Evolutionary conservation across 768 basidiomycete genomes (phyloP).

Genomic region (Lactifluus piperatus): DNA sequence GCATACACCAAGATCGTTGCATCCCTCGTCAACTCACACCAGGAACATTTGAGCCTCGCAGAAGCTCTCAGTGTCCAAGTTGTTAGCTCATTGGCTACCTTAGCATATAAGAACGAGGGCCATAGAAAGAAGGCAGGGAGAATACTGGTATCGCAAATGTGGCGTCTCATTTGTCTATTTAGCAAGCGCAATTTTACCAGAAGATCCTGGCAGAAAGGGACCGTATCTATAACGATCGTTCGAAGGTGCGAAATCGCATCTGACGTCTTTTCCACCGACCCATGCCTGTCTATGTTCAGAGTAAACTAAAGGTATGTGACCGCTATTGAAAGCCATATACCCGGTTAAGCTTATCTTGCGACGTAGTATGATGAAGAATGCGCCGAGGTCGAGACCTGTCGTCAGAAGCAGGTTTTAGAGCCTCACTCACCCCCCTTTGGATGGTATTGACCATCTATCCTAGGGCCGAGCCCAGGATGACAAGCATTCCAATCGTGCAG

Average conservation of each 20-base stretch:
- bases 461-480: slow-evolving; percentile 66
- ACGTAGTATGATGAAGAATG: slow-evolving; percentile 78
- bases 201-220: slow-evolving; percentile 66
- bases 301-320: slow-evolving; percentile 49
- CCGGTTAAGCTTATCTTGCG: slow-evolving; percentile 3
- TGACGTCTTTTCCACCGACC: background rate
- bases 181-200: slow-evolving; percentile 67
- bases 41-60: slow-evolving; percentile 61
- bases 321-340: background rate
- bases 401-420: slow-evolving; percentile 65
- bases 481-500: slow-evolving; percentile 63
- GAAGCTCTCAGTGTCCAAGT: slow-evolving; percentile 53
- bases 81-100: slow-evolving; percentile 48
- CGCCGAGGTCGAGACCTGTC: slow-evolving; percentile 56
- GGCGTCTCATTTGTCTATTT: slow-evolving; percentile 1
- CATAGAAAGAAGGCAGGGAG: slow-evolving; percentile 53
- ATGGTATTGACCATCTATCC: slow-evolving; percentile 3
- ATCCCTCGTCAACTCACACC: slow-evolving; percentile 49
- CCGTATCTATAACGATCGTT: slow-evolving; percentile 52
- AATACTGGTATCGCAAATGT: background rate
- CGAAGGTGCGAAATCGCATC: slow-evolving; percentile 45
- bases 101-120: slow-evolving; percentile 58
- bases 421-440: slow-evolving; percentile 1
- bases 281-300: slow-evolving; percentile 30
- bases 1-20: slow-evolving; percentile 61